Base-by-base conservation (phyloP, 2,329 filamentous ascomycete species). In the Orbilia brochopaga region DNA sequence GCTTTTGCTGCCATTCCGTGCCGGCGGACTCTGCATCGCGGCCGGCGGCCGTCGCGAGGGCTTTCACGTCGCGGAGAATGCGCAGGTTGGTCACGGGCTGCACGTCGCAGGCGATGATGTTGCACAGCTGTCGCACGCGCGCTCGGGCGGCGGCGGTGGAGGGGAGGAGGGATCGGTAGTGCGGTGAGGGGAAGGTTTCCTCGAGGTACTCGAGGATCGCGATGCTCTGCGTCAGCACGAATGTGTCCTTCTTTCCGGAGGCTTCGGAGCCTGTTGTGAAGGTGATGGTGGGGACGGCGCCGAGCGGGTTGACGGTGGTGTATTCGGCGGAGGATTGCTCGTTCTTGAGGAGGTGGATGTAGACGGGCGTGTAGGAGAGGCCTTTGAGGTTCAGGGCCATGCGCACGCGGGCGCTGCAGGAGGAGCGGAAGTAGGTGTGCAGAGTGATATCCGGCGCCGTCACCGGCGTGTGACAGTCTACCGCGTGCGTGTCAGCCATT, bases 181-280 rank as follows among this genome's bases (percentile, higher is more conserved):
- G 75, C n/a, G 69, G 69, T 17, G 61, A 27, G 0, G 83, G 82
- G 48, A 82, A 82, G 1, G 78, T 78, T 74, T 88, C 86, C 53
- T 88, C 86, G 1, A 88, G 81, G 73, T 84, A 88, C 75, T 88
- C 86, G 2, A 88, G 80, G 0, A 85, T 85, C 1, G 86, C 84
- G 37, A 86, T 77, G 2, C 85, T 87, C 75, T 87, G 85, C 2
- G 81, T 82, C 30, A 85, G 82, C n/a, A 78, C 79, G 42, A 85
- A 79, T 1, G 58, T 73, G 1, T 74, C 75, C 0, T 75, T 61
- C 1, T 76, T 15, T 54, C 24, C 50, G 58, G 40, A 24, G 74
- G 60, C 15, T 59, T 48, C 13, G 75, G 70, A 1, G 78, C n/a
- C n/a, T n/a, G n/a, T 63, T 4, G 79, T 77, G 66, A 81, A 77